Evolutionary conservation across 371 early-diverging fungal genomes (phyloP).

Genomic region (Apophysomyces ossiformis): DNA sequence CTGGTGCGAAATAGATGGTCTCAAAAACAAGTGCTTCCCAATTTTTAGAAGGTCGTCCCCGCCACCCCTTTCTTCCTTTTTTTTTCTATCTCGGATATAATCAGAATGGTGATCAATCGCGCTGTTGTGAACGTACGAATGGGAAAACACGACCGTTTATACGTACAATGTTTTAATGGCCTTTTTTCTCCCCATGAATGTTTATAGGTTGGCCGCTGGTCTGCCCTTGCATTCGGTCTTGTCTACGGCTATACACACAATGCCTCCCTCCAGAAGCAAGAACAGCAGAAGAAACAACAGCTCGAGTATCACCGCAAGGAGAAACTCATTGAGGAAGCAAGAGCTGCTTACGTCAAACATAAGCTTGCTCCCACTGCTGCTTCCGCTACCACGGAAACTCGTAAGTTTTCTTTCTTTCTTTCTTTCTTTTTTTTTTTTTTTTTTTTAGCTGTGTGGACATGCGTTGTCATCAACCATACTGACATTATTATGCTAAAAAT

Average conservation of each 20-base stretch:
- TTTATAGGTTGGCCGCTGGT: constrained; percentile 78
- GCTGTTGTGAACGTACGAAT: constrained; percentile 46
- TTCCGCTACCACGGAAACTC: constrained; percentile 15
- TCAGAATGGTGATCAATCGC: constrained; percentile 41
- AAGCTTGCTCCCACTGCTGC: constrained; percentile 33
- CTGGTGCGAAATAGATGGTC: too few relatives aligned
- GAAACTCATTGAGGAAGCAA: constrained; percentile 73
- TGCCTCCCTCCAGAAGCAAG: constrained; percentile 65
- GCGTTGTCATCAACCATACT: neutral
- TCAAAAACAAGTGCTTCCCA: too few relatives aligned
- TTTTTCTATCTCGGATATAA: constrained; percentile 1
- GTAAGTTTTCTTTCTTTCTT: constrained; percentile 12
- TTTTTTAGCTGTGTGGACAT: neutral
- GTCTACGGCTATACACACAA: constrained; percentile 77
- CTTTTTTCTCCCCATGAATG: neutral
- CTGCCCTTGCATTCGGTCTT: constrained; percentile 72
- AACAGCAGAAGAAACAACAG: constrained; percentile 58
- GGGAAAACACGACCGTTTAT: neutral
- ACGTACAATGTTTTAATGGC: neutral
- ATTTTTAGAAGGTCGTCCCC: constrained; percentile 6
- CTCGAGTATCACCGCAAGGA: constrained; percentile 70
- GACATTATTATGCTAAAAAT: neutral
- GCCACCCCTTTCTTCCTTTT: constrained; percentile 13
- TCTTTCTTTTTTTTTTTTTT: too few relatives aligned
- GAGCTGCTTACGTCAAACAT: constrained; percentile 71